phyloP scores from a whole-genome alignment of 2,329 filamentous ascomycete species.

The Neurospora crassa region DNA sequence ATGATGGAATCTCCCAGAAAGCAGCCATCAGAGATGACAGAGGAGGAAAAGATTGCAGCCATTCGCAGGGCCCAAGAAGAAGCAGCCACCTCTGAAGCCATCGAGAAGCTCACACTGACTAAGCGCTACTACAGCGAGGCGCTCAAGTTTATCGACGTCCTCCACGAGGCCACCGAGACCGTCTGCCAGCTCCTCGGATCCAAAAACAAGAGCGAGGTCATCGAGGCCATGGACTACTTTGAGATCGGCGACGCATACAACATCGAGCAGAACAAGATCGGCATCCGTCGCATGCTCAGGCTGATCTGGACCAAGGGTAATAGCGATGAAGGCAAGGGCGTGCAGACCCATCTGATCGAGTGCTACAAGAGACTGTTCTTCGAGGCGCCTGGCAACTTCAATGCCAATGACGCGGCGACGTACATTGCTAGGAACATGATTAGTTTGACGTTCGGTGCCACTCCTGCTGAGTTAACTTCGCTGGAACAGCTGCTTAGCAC shows the following conservation, averaged over 20 bases:
- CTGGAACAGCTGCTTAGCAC: conserved; percentile 89
- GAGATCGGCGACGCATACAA: conserved; percentile 93
- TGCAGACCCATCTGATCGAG: conserved; percentile 92
- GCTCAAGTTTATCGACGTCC: conserved; percentile 82
- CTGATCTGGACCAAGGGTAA: conserved; percentile 99
- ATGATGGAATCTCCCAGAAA: conserved; percentile 62
- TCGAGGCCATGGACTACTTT: conserved; percentile 98
- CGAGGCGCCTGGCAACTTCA: conserved; percentile 83
- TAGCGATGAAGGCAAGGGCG: conserved; percentile 96
- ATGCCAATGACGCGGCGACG: conserved; percentile 80
- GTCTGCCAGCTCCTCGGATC: conserved; percentile 85
- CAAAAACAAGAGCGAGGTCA: conserved; percentile 96
- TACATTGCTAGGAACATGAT: conserved; percentile 99
- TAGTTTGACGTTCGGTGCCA: conserved; percentile 91
- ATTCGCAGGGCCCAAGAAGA: conserved; percentile 77
- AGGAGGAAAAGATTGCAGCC: conserved; percentile 65
- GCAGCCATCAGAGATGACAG: conserved; percentile 54
- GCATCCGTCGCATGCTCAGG: conserved; percentile 90
- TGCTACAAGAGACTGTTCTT: conserved; percentile 96
- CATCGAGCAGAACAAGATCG: conserved; percentile 82
- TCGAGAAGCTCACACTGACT: conserved; percentile 79
- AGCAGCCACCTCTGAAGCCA: conserved; percentile 77
- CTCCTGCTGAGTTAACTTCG: conserved; percentile 88
- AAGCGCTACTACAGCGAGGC: conserved; percentile 90
- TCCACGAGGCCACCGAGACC: conserved; percentile 71